Conservation (phyloP, 768 basidiomycete species). For the Pisolithus marmoratus region DNA sequence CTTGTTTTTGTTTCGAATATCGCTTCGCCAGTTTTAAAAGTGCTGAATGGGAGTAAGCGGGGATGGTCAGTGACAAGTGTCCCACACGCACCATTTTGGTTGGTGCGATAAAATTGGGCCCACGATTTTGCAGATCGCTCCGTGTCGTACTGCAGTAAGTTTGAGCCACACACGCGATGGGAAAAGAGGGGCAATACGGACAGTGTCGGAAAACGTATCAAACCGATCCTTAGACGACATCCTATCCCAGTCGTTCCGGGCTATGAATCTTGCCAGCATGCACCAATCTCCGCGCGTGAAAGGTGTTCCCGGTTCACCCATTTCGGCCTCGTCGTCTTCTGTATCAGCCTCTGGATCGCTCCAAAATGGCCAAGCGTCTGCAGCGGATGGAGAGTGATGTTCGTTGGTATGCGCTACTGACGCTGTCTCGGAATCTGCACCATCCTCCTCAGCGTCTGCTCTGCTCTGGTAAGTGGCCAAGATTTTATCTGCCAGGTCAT, state of each 20-base stretch:
- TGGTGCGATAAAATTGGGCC: conserved; percentile 53
- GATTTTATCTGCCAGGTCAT: conserved; percentile 64
- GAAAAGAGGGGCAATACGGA: conserved; percentile 21
- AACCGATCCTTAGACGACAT: conserved; percentile 44
- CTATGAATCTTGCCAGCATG: conserved; percentile 54
- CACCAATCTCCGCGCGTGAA: conserved; percentile 62
- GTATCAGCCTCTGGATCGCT: conserved; percentile 17
- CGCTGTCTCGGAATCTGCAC: conserved; percentile 18
- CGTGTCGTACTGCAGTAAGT: conserved; percentile 39
- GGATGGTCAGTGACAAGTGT: not conserved
- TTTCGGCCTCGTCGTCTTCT: conserved; percentile 31
- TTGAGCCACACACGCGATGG: conserved; percentile 1
- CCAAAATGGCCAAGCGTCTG: conserved; percentile 14
- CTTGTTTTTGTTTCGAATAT: conserved; percentile 14
- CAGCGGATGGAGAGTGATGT: conserved; percentile 14
- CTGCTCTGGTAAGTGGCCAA: conserved; percentile 33
- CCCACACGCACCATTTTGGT: conserved; percentile 41
- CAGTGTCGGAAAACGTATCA: conserved; percentile 47
- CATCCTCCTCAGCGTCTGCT: conserved; percentile 19
- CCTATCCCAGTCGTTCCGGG: conserved; percentile 41
- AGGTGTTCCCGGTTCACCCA: conserved; percentile 46
- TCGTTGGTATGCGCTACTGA: conserved; percentile 14
- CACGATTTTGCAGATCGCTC: conserved; percentile 50
- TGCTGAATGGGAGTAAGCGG: conserved; percentile 13
- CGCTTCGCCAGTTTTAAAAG: conserved; percentile 21